Conservation (phyloP, 306 rosid species). For the Vicia sativa region DNA sequence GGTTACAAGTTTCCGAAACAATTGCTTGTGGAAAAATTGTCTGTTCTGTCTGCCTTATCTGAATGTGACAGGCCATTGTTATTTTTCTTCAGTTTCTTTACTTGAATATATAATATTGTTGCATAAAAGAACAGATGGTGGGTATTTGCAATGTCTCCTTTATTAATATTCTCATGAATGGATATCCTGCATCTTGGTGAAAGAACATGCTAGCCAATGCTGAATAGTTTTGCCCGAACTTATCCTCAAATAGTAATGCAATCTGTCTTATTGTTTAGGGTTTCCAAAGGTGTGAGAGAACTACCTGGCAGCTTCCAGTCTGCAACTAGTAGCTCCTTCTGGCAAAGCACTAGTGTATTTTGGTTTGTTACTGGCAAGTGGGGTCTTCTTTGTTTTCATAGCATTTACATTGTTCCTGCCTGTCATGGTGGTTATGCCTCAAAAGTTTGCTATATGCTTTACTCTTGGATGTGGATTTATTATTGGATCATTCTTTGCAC, state of each 20-base stretch:
- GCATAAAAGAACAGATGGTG: slow-evolving; percentile 8
- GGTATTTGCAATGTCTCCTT: slow-evolving; percentile 17
- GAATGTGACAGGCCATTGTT: slow-evolving; percentile 13
- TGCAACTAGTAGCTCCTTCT: slow-evolving; percentile 89
- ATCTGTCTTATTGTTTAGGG: slow-evolving; percentile 53
- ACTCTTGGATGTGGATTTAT: slow-evolving; percentile 96
- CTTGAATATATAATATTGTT: slow-evolving; percentile 21
- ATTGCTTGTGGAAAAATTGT: slow-evolving; percentile 9
- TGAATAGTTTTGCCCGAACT: slow-evolving; percentile 30
- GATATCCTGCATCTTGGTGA: slow-evolving; percentile 20
- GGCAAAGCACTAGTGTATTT: slow-evolving; percentile 94
- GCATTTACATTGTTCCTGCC: slow-evolving; percentile 97
- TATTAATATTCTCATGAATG: not conserved
- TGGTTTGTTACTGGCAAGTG: slow-evolving; percentile 84
- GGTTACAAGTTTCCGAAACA: slow-evolving; percentile 23
- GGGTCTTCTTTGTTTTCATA: slow-evolving; percentile 89
- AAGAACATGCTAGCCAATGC: slow-evolving; percentile 35
- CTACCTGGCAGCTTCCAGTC: slow-evolving; percentile 87
- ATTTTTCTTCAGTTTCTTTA: slow-evolving; percentile 22
- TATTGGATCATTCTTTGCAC: slow-evolving; percentile 92
- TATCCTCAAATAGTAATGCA: slow-evolving; percentile 23
- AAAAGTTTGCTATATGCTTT: slow-evolving; percentile 96
- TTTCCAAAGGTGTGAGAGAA: slow-evolving; percentile 96
- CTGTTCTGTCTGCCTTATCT: slow-evolving; percentile 36
- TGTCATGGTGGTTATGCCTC: slow-evolving; percentile 97